These are phyloP conservation scores for Hemerocallis citrina DNA, from an alignment of 106 monocot species.

Conservation along the genomic window DNA sequence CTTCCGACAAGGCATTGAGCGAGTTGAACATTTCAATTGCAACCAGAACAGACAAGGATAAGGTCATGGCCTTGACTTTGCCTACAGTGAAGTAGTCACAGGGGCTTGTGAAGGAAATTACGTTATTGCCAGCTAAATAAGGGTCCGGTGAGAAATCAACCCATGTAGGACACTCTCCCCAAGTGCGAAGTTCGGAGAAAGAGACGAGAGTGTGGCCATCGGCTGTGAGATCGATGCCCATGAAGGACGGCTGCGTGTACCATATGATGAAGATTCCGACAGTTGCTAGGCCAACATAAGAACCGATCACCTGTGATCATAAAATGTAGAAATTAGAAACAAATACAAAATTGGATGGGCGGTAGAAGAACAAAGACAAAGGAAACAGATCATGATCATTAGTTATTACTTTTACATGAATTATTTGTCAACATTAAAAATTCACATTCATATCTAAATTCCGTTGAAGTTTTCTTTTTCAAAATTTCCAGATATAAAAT, in stretches of 20 bases:
- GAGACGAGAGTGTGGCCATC: slow-evolving; percentile 75
- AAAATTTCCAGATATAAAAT: background rate
- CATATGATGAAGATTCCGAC: slow-evolving; percentile 72
- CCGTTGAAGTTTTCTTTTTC: too few relatives aligned
- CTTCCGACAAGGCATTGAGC: slow-evolving; percentile 73
- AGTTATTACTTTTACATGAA: too few relatives aligned
- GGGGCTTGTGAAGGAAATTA: slow-evolving; percentile 49
- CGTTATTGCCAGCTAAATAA: slow-evolving; percentile 43
- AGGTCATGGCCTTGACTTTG: slow-evolving; percentile 65
- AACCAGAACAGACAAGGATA: slow-evolving; percentile 74
- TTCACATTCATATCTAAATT: too few relatives aligned
- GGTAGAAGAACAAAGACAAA: too few relatives aligned
- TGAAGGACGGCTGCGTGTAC: slow-evolving; percentile 73
- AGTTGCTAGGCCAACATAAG: slow-evolving; percentile 76
- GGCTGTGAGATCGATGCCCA: slow-evolving; percentile 54
- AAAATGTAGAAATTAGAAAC: background rate
- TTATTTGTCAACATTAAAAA: too few relatives aligned
- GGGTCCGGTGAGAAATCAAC: slow-evolving; percentile 44
- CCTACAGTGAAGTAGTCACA: slow-evolving; percentile 76
- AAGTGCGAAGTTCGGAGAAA: slow-evolving; percentile 46
- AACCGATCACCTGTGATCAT: slow-evolving; percentile 45
- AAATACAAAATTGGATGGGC: background rate
- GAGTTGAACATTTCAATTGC: slow-evolving; percentile 89
- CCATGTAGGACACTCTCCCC: slow-evolving; percentile 69
- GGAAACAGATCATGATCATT: too few relatives aligned